A percentile compares a stretch with the other conserved stretches of the same genome.
phyloP scores from a whole-genome alignment of 169 alveolate genomes.

The Plasmodium knowlesi region DNA sequence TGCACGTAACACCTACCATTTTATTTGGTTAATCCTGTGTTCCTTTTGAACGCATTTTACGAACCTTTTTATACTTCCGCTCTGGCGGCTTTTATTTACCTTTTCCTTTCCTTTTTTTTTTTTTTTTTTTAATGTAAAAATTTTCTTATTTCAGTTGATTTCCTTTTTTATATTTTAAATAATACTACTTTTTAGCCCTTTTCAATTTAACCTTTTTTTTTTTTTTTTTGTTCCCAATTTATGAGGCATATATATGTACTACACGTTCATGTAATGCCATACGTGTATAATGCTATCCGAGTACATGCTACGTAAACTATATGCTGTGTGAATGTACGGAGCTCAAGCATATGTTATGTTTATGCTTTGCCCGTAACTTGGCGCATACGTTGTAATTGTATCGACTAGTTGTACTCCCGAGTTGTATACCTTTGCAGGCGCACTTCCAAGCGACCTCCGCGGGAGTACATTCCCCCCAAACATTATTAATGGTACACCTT shows the following conservation, averaged over 20 bases:
- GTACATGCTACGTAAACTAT: background rate
- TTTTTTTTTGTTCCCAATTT: constrained; percentile 6
- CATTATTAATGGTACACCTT: background rate
- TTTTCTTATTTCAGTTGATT: background rate
- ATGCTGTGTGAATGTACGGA: background rate
- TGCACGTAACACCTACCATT: background rate
- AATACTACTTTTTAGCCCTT: background rate
- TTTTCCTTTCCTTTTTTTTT: background rate
- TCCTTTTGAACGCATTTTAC: background rate
- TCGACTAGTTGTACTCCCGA: background rate
- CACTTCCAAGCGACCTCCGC: background rate
- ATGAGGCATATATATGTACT: background rate
- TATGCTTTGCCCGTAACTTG: background rate
- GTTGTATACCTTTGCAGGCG: background rate
- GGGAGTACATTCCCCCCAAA: background rate
- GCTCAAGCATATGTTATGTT: background rate
- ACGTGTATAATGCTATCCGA: background rate
- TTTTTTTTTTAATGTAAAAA: background rate
- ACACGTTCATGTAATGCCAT: background rate
- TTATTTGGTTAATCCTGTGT: background rate
- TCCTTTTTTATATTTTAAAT: background rate
- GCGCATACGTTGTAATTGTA: background rate
- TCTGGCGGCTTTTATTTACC: background rate
- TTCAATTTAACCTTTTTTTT: background rate
- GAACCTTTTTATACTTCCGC: background rate